phyloP scores from a whole-genome alignment of 495 filamentous ascomycete species.

The Aspergillus sclerotioniger region DNA sequence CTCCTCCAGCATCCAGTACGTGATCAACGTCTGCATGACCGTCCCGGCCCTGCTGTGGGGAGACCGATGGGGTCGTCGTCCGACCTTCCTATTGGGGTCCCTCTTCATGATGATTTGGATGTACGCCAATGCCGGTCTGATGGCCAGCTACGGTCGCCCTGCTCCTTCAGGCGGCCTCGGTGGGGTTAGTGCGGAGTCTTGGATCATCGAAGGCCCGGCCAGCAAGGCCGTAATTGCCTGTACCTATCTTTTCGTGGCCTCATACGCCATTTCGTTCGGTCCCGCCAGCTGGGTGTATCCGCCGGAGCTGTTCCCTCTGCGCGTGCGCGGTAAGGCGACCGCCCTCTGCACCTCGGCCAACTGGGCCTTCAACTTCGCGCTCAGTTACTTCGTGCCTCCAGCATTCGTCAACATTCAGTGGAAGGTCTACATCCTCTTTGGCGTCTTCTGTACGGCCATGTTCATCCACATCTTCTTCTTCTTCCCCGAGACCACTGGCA shows the following conservation, averaged over 20 bases:
- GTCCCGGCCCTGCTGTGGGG: constrained; percentile 56
- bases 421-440: constrained; percentile 74
- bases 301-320: constrained; percentile 65
- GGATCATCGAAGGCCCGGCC: constrained; percentile 30
- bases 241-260: constrained; percentile 64
- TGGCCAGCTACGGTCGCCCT: constrained; percentile 51
- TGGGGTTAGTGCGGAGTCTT: constrained; percentile 35
- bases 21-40: constrained; percentile 56
- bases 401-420: constrained; percentile 72
- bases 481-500: constrained; percentile 81
- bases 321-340: constrained; percentile 65
- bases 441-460: constrained; percentile 71
- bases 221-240: constrained; percentile 58
- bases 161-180: constrained; percentile 50
- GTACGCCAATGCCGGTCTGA: constrained; percentile 67
- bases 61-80: constrained; percentile 63
- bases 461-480: constrained; percentile 74
- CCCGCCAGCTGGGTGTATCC: constrained; percentile 69
- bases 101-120: constrained; percentile 67
- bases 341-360: constrained; percentile 69
- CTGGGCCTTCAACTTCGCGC: constrained; percentile 80
- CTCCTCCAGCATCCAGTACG: constrained; percentile 71
- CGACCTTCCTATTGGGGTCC: constrained; percentile 64
- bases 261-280: constrained; percentile 59
- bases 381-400: constrained; percentile 74